These are phyloP conservation scores for Coccinonectria pachysandricola DNA, from an alignment of 2,329 filamentous ascomycete genomes.

Conservation along the genomic window DNA sequence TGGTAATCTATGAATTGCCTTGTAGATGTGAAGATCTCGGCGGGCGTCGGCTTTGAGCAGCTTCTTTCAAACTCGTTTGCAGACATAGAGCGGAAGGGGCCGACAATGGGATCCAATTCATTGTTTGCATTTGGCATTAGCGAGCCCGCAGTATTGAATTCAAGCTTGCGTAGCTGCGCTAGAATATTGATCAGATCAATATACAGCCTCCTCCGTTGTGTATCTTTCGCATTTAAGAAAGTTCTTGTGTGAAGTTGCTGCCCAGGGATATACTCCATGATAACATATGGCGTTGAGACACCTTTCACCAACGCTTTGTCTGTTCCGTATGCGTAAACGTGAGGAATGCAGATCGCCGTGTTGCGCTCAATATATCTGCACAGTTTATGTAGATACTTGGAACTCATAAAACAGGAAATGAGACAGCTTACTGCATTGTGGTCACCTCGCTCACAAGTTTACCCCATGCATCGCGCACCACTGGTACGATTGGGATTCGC, in stretches of 20 bases:
- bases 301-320: conserved; percentile 1
- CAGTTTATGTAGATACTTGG: conserved; percentile 1
- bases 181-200: conserved; percentile 7
- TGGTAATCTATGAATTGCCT: conserved; percentile 6
- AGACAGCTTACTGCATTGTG: conserved; percentile 6
- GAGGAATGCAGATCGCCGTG: conserved; percentile 7
- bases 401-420: conserved; percentile 1
- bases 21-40: no score
- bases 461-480: conserved; percentile 6
- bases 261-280: conserved; percentile 6
- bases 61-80: conserved; percentile 5
- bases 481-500: conserved; percentile 8
- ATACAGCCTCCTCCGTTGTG: conserved; percentile 5
- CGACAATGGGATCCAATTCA: conserved; percentile 2
- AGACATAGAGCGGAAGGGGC: conserved; percentile 5
- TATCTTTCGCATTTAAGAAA: conserved; percentile 1
- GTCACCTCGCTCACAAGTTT: conserved; percentile 10
- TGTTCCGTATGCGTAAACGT: conserved; percentile 6
- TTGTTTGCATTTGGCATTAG: conserved; percentile 4
- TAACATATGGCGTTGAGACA: conserved; percentile 4
- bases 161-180: conserved; percentile 4
- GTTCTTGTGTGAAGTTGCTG: conserved; percentile 1
- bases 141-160: conserved; percentile 6
- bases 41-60: background rate
- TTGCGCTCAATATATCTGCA: conserved; percentile 5